Conservation (phyloP, 371 early-diverging fungal genomes). For the Mucor velutinosus region DNA sequence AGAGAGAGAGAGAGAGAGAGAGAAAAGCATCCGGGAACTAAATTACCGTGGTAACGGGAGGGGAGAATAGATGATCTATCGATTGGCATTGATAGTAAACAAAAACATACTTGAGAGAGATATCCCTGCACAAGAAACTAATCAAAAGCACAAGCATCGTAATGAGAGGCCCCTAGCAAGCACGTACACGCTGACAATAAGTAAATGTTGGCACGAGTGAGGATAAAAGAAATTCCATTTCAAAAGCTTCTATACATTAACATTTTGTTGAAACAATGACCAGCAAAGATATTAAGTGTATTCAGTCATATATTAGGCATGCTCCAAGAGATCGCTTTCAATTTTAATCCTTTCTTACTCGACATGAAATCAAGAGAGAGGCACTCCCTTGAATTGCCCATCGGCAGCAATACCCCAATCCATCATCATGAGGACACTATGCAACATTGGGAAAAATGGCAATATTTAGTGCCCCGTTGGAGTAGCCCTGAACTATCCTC, state of each 20-base stretch:
- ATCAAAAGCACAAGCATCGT: background rate
- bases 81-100: background rate
- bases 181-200: background rate
- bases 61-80: background rate
- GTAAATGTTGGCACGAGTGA: background rate
- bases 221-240: background rate
- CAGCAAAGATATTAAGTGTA: background rate
- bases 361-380: background rate
- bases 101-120: background rate
- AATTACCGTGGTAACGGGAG: background rate
- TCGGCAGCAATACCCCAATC: background rate
- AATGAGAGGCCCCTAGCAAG: background rate
- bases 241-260: background rate
- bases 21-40: background rate
- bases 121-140: too few relatives aligned
- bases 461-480: slow-evolving; percentile 10
- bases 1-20: background rate
- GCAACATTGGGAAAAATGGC: slow-evolving; percentile 1
- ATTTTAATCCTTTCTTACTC: background rate
- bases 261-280: background rate
- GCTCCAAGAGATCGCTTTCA: background rate
- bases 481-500: slow-evolving; percentile 10
- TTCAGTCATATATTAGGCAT: background rate
- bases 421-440: background rate
- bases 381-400: background rate